Conservation (phyloP, 1,284 basidiomycete species). For the Bjerkandera adusta region DNA sequence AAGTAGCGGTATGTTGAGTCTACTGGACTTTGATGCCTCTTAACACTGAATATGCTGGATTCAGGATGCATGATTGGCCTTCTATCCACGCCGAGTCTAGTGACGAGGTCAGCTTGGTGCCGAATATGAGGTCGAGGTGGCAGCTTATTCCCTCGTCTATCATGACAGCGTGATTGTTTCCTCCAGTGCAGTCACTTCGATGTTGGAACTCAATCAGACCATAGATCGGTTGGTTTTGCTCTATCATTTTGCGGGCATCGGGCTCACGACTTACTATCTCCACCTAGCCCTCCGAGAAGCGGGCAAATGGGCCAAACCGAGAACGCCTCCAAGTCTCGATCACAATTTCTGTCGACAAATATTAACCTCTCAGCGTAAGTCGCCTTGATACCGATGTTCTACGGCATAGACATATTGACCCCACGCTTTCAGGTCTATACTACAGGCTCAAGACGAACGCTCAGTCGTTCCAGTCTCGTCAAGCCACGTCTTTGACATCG, state of each 20-base stretch:
- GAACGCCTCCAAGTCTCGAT: background rate
- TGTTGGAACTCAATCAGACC: background rate
- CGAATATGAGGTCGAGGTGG: background rate
- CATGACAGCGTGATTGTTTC: constrained; percentile 3
- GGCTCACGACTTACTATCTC: background rate
- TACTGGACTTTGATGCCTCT: background rate
- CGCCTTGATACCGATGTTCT: background rate
- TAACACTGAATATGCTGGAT: background rate
- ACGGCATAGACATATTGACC: background rate
- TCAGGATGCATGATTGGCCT: constrained; percentile 3
- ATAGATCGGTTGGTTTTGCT: background rate
- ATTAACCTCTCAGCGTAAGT: constrained; percentile 1
- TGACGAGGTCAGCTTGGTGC: too few species aligned
- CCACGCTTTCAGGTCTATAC: too few species aligned
- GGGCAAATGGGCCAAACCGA: background rate
- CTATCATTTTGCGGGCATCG: background rate
- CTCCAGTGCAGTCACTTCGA: constrained; percentile 1
- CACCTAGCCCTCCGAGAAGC: too few species aligned
- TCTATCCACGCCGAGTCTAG: background rate
- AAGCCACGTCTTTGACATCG: too few species aligned
- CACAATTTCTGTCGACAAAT: background rate
- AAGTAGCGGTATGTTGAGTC: background rate
- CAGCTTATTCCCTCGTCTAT: too few species aligned
- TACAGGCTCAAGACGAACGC: too few species aligned
- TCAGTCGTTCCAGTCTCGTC: too few species aligned